A percentile compares a stretch with the other conserved stretches of the same genome.
Evolutionary conservation across 2,329 filamentous ascomycete genomes (phyloP).

Genomic region (Neophaeococcomyces mojaviensis): DNA sequence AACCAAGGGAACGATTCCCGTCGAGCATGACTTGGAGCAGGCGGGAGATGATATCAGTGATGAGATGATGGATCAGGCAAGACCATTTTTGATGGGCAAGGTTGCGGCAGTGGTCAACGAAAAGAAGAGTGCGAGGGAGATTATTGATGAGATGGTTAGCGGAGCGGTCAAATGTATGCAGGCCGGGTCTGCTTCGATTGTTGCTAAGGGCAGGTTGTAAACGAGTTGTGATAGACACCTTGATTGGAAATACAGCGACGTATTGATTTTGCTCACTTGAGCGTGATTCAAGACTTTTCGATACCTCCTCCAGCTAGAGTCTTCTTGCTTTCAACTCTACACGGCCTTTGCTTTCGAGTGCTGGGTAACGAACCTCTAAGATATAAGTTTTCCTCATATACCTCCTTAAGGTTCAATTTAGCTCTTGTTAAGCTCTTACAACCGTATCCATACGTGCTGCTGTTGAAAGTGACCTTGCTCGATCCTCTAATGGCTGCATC

Average conservation of each 20-base stretch:
- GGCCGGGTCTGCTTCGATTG: slow-evolving; percentile 58
- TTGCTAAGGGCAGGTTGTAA: slow-evolving; percentile 56
- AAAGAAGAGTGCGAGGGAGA: slow-evolving; percentile 80
- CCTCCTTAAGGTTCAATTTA: too few species aligned
- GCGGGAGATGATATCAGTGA: slow-evolving; percentile 66
- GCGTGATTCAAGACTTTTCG: background rate
- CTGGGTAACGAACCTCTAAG: too few species aligned
- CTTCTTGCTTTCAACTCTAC: too few species aligned
- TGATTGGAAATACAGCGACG: background rate
- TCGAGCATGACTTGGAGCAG: slow-evolving; percentile 89
- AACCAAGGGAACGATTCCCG: slow-evolving; percentile 79
- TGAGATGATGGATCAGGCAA: slow-evolving; percentile 82
- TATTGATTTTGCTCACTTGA: background rate
- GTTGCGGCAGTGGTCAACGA: slow-evolving; percentile 89
- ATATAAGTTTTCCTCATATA: too few species aligned
- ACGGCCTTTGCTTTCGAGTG: too few species aligned
- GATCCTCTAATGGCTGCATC: too few species aligned
- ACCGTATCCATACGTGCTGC: too few species aligned
- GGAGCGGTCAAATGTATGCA: slow-evolving; percentile 68
- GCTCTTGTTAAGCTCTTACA: too few species aligned
- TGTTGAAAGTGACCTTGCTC: too few species aligned
- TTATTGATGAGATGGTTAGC: slow-evolving; percentile 86
- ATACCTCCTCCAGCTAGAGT: too few species aligned
- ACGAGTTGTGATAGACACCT: slow-evolving; percentile 6
- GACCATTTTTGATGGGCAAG: slow-evolving; percentile 94